phyloP scores from a whole-genome alignment of 139 green algal genomes.

The Picochlorum sp. region DNA sequence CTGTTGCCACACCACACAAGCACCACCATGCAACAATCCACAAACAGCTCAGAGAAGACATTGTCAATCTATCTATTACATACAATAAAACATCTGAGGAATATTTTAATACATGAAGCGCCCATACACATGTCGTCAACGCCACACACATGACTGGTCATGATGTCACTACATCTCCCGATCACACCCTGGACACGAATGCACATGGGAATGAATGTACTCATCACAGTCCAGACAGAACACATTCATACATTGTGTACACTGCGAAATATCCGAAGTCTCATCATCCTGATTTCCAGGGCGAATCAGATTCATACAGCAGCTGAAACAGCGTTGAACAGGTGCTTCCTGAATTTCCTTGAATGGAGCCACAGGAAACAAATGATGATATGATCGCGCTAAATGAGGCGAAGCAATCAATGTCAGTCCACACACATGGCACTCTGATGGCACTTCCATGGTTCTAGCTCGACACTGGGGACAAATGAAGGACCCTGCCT shows the following conservation, averaged over 20 bases:
- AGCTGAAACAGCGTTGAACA: background rate
- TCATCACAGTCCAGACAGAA: slow-evolving; percentile 95
- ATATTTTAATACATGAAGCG: too few relatives aligned
- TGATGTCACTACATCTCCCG: background rate
- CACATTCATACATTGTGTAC: slow-evolving; percentile 56
- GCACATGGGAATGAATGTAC: slow-evolving; percentile 84
- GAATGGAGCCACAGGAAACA: slow-evolving; percentile 86
- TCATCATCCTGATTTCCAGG: background rate
- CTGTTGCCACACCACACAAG: too few relatives aligned
- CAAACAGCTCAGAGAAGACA: too few relatives aligned
- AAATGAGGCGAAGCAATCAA: slow-evolving; percentile 94
- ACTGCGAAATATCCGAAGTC: slow-evolving; percentile 24
- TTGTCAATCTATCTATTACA: too few relatives aligned
- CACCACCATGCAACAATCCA: too few relatives aligned
- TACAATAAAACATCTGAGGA: too few relatives aligned
- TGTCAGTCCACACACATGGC: slow-evolving; percentile 85
- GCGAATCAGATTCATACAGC: background rate
- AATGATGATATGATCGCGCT: slow-evolving; percentile 94
- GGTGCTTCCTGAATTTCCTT: slow-evolving; percentile 40
- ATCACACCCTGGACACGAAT: slow-evolving; percentile 94
- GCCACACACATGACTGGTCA: too few relatives aligned
- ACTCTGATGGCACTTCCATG: slow-evolving; percentile 73
- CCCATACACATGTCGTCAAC: too few relatives aligned
- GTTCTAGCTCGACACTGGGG: slow-evolving; percentile 51
- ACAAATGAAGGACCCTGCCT: slow-evolving; percentile 68